Conservation (phyloP, 371 early-diverging fungal species). For the Lichtheimia corymbifera region DNA sequence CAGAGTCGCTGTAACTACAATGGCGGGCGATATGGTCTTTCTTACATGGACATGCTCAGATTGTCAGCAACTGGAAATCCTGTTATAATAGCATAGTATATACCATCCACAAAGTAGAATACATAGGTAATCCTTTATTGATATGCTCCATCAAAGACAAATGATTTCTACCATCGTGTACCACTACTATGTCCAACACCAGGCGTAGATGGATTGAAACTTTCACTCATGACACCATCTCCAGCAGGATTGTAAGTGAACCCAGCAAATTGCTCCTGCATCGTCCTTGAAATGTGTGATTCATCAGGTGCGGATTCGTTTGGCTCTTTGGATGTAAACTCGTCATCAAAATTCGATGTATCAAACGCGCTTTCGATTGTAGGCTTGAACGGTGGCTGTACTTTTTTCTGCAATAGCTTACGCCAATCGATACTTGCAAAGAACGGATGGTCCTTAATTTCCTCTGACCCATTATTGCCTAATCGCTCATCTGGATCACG, state of each 20-base stretch:
- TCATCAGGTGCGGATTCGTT: slow-evolving; percentile 83
- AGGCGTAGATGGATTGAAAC: slow-evolving; percentile 27
- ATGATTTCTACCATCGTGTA: slow-evolving; percentile 20
- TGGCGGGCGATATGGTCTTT: slow-evolving; percentile 11
- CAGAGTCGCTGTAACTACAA: background rate
- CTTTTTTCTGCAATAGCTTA: slow-evolving; percentile 78
- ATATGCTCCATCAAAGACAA: background rate
- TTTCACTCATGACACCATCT: slow-evolving; percentile 44
- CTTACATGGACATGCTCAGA: slow-evolving; percentile 18
- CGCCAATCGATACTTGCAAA: slow-evolving; percentile 92
- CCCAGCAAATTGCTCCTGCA: slow-evolving; percentile 94
- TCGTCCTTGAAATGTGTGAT: slow-evolving; percentile 80
- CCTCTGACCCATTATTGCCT: slow-evolving; percentile 83
- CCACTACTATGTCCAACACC: slow-evolving; percentile 23
- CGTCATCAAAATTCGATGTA: slow-evolving; percentile 84
- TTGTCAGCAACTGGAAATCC: slow-evolving; percentile 17
- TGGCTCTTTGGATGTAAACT: slow-evolving; percentile 82
- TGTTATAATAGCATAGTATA: slow-evolving; percentile 9
- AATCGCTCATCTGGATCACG: slow-evolving; percentile 84
- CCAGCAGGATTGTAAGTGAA: slow-evolving; percentile 61
- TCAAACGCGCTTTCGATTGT: slow-evolving; percentile 78
- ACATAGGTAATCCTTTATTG: slow-evolving; percentile 11
- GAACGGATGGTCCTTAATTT: slow-evolving; percentile 91
- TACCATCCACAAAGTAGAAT: background rate
- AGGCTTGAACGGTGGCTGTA: slow-evolving; percentile 93